phyloP scores from a whole-genome alignment of 2,329 filamentous ascomycete species.

The Calonectria pteridis region DNA sequence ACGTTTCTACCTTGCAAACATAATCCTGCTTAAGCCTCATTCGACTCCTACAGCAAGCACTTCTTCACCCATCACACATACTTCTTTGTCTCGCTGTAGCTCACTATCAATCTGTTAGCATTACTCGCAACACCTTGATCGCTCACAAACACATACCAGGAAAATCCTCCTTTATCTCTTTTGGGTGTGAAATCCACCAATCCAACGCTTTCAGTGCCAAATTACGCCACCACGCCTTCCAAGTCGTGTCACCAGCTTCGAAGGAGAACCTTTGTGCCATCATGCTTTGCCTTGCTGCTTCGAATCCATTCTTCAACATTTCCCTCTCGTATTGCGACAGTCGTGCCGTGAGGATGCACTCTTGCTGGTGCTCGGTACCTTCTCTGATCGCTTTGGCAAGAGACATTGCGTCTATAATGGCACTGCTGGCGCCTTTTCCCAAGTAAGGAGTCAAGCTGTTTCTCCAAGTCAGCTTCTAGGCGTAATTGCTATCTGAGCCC shows the following conservation, averaged over 20 bases:
- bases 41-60: too few relatives aligned
- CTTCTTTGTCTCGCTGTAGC: not conserved
- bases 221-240: not conserved
- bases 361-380: not conserved
- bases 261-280: not conserved
- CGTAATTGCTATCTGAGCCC: rapidly evolving
- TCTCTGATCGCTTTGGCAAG: not conserved
- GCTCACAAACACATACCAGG: not conserved
- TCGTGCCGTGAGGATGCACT: not conserved
- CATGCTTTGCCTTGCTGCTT: not conserved
- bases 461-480: not conserved
- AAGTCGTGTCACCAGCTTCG: not conserved
- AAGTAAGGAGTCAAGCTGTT: not conserved
- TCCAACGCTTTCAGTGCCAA: not conserved
- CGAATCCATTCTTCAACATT: not conserved
- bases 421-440: not conserved
- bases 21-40: too few relatives aligned
- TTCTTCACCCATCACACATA: not conserved
- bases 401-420: not conserved
- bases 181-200: not conserved
- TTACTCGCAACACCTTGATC: not conserved
- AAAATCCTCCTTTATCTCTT: not conserved
- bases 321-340: not conserved
- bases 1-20: too few relatives aligned
- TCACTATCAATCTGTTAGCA: not conserved